Base-by-base conservation (phyloP, 768 basidiomycete species). In the Porphyrellus cyaneotinctus region DNA sequence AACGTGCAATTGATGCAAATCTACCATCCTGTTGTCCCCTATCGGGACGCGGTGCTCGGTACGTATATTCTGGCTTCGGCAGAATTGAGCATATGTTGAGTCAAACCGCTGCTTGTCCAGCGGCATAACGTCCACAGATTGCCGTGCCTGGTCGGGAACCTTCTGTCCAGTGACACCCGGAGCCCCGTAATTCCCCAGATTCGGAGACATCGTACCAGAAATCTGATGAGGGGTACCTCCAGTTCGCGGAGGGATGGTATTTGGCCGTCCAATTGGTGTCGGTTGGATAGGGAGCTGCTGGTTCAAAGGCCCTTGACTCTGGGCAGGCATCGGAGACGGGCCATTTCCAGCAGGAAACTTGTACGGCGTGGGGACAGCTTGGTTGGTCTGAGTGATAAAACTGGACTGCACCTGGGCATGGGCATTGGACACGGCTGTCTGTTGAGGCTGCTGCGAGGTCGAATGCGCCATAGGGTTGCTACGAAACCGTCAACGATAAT, bases 1-100 rank as follows among this genome's bases (percentile, higher is more conserved):
- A 44, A 67, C 65, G 61, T 89, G 86, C 38, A 90, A 67, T 30
- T 64, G 62, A 68, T 83, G 74, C 28, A 88, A 64, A 62, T 88
- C 82, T n/a, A 89, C 78, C 37, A 56, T 65, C 32, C 80, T 76
- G 49, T 74, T 75, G 10, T 87, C 85, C 35, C 82, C 70, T 32
- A 67, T 71, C 59, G 82, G 53, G 35, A 78, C 51, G 3, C 72
- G 72, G 37, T 63, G 54, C 50, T 80, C 76, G 15, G 73, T 64
- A 22, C 71, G 69, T 42, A 78, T 58, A 8, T 65, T 64, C 49
- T 76, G 74, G 45, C 70, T 77, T 39, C 60, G 49, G 56, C 78
- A 78, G 57, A 75, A 85, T 18, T 64, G 72, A 45, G 74, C 74
- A 61, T 79, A 84, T 15, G 77, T 73, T 3, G 54, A 58, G 1